These are phyloP conservation scores for Meyerozyma athensensis DNA, from an alignment of 1,139 yeast genomes.

Conservation along the genomic window DNA sequence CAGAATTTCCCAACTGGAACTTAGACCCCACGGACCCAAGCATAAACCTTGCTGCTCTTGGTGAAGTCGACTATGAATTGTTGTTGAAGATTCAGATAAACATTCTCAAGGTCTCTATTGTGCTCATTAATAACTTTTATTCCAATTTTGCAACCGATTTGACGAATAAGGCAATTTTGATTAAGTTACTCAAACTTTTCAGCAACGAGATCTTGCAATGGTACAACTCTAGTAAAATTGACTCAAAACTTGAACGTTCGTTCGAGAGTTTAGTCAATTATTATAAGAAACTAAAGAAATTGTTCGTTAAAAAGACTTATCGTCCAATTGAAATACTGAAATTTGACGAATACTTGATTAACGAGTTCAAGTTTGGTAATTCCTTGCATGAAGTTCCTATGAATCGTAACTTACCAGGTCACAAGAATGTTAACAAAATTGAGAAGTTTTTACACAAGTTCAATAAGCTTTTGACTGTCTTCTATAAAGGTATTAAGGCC, in stretches of 20 bases:
- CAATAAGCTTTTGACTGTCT: constrained; percentile 57
- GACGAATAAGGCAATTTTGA: constrained; percentile 54
- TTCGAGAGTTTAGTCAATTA: constrained; percentile 50
- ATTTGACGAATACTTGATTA: constrained; percentile 34
- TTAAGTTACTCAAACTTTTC: constrained; percentile 62
- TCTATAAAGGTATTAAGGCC: constrained; percentile 55
- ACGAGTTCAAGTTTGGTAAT: constrained; percentile 38
- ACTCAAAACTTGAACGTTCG: constrained; percentile 34
- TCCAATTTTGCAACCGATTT: constrained; percentile 71
- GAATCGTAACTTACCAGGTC: constrained; percentile 45
- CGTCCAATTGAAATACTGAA: constrained; percentile 55
- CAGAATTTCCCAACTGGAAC: constrained; percentile 55
- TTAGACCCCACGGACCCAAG: constrained; percentile 31
- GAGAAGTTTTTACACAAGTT: constrained; percentile 59
- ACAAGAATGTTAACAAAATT: constrained; percentile 41
- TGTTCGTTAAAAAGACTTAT: constrained; percentile 74
- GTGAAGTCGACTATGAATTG: constrained; percentile 50
- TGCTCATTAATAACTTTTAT: constrained; percentile 70
- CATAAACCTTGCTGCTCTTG: constrained; percentile 34
- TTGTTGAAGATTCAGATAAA: constrained; percentile 75
- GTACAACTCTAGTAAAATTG: constrained; percentile 52
- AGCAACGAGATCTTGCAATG: constrained; percentile 72
- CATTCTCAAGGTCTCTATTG: constrained; percentile 69
- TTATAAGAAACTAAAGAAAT: constrained; percentile 65
- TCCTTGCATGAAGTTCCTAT: constrained; percentile 44